Evolutionary conservation across 495 filamentous ascomycete species (phyloP), one percentile per base, ranked within the genome.

Genomic region (Penicillium bovifimosum): DNA sequence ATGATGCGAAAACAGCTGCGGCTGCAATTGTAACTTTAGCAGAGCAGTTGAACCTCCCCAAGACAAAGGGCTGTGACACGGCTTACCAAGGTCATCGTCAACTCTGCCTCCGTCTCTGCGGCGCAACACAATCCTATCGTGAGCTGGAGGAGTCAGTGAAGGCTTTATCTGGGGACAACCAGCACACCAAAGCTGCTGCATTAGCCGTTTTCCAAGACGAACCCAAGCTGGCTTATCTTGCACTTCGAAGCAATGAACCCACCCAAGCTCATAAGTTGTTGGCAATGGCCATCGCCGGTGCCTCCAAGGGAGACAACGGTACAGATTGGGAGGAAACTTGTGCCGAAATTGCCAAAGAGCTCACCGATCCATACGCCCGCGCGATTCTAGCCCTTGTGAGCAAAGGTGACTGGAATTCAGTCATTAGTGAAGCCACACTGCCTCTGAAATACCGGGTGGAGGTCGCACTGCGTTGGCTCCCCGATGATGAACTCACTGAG

Each of bases 381-480:
- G 91, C 91, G 0, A 86, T 98, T 47, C 86, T 96, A n/a, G 85
- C 88, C n/a, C 84, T 90, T 46, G 90, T 96, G 44, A 85, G 88
- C 43, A 90, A 86, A 18, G 90, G 90, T 7, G 81, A 95, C 64
- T 97, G 93, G 93, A 74, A 81, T 26, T 81, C 81, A 9, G 89
- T 97, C 17, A 81, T 88, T 49, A 79, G 88, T 44, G 91, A 96
- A 64, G 75, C 77, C 4, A 89, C 90, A 28, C 78, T 98, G 0
- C 90, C 93, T 0, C 78, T 97, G 11, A 81, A 81, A 36, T 89
- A 96, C 55, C 88, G 95, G 10, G 78, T 95, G 33, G 88, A 86
- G 26, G 85, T 96, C 9, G 93, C 95, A 0, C 71, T 97, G 26
- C 82, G 88, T 54, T 88, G 91, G 75, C 80, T 97, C 31, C 72